phyloP scores from a whole-genome alignment of 1,139 yeast genomes.

The Saccharomyces pastorianus region DNA sequence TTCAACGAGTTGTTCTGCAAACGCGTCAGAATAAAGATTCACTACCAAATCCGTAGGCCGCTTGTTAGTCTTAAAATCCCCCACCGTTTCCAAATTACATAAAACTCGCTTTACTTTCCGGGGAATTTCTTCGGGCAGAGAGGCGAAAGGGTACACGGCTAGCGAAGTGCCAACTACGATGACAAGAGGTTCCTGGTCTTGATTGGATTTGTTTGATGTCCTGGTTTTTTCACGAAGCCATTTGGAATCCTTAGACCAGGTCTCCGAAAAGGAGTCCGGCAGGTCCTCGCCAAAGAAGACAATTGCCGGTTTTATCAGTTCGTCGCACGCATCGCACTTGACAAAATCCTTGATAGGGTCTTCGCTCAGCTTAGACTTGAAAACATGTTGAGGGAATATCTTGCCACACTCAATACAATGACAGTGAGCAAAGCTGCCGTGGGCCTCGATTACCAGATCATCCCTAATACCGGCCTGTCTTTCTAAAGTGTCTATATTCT shows the following conservation, averaged over 20 bases:
- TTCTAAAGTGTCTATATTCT: constrained; percentile 87
- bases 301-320: constrained; percentile 84
- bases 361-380: constrained; percentile 39
- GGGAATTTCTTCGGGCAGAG: constrained; percentile 60
- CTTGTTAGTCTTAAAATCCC: constrained; percentile 48
- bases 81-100: constrained; percentile 70
- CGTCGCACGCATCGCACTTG: constrained; percentile 46
- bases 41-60: constrained; percentile 54
- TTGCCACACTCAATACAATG: constrained; percentile 71
- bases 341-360: constrained; percentile 38
- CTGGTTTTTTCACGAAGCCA: constrained; percentile 7
- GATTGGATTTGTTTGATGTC: constrained; percentile 12
- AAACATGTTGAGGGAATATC: constrained; percentile 45
- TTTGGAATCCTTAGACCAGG: constrained; percentile 55
- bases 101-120: constrained; percentile 48
- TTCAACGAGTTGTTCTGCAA: constrained; percentile 46
- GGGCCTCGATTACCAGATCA: constrained; percentile 75
- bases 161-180: constrained; percentile 90
- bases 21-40: constrained; percentile 55
- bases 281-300: constrained; percentile 87
- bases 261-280: constrained; percentile 58
- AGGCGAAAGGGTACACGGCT: constrained; percentile 84
- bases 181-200: constrained; percentile 48
- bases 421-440: constrained; percentile 81
- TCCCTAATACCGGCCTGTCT: constrained; percentile 68